These are phyloP conservation scores for Jaltomata sinuosa DNA, from an alignment of 257 asterid species.

Conservation along the genomic window DNA sequence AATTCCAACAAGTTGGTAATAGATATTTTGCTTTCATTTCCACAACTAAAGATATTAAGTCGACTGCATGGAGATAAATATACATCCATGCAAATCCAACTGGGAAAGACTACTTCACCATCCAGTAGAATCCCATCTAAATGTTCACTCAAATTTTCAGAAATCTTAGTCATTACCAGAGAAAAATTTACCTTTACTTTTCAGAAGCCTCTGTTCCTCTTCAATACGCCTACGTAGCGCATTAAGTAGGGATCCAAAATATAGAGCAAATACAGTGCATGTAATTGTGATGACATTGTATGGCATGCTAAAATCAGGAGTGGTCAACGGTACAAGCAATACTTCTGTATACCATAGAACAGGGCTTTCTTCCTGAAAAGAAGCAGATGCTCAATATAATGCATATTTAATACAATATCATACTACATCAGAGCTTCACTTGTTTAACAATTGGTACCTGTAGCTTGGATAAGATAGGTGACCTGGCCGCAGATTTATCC, in stretches of 20 bases:
- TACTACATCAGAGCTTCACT: neutral
- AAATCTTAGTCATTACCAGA: neutral
- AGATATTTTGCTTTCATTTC: neutral
- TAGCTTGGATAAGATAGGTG: constrained; percentile 58
- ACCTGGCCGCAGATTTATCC: constrained; percentile 25
- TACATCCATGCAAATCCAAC: neutral
- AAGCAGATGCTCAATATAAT: constrained; percentile 8
- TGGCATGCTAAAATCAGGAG: constrained; percentile 99
- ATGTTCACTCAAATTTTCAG: neutral
- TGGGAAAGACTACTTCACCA: neutral
- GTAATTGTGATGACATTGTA: constrained; percentile 96
- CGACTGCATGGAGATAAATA: neutral
- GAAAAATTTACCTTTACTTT: constrained; percentile 43
- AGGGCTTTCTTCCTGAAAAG: constrained; percentile 43
- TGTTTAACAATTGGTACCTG: constrained; percentile 40
- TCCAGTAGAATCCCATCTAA: neutral
- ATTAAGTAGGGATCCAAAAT: constrained; percentile 91
- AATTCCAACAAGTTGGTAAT: neutral
- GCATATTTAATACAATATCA: neutral
- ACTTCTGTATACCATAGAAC: constrained; percentile 87
- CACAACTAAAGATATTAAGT: neutral
- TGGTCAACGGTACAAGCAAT: constrained; percentile 89
- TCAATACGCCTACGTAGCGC: constrained; percentile 73
- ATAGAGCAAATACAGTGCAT: constrained; percentile 90
- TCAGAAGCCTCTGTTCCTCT: constrained; percentile 75